Evolutionary conservation across 306 rosid species (phyloP), one percentile per base, ranked within the genome.

Genomic region (Chamaecrista fasciculata): DNA sequence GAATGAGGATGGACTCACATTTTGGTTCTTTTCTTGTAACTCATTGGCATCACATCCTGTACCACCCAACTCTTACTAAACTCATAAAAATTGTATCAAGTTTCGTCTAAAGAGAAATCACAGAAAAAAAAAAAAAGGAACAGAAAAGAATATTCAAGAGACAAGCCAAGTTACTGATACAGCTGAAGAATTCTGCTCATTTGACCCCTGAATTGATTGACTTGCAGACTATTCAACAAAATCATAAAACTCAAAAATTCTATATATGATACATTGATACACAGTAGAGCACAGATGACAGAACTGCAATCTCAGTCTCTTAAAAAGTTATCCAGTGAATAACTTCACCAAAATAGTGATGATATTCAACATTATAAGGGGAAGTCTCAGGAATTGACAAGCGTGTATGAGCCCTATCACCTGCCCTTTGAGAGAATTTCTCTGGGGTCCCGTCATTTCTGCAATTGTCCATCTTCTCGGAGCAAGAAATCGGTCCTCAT

Each of bases 401-500:
- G 91, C 90, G 37, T 86, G 79, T 37, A 90, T 86, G 29, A 93
- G 72, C 39, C 92, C 90, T 46, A 88, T 80, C 36, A 90, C 67
- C 85, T 80, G 90, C 46, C 91, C 97, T 72, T 88, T 86, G 15
- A 88, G 69, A 9, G 94, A 64, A 62, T 74, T 88, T 39, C 91
- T 85, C 52, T 66, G 18, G 5, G 76, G 86, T 62, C 89, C 83
- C 19, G 86, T 72, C 62, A 86, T 55, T 40, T 80, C 93, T 31
- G 82, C 72, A 53, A 88, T 40, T 18, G 91, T 85, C 97, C 96
- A 93, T 57, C 94, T 91, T 85, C 97, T 90, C 5, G 80, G 85
- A 50, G 85, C 86, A 15, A 90, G 91, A 67, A 93, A 93, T 15
- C 97, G 77, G 56, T 90, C 96, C 75, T 93, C 98, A n/a, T 93